Evolutionary conservation across 352 stramenopile species (phyloP), one percentile per base, ranked within the genome.

Genomic region (Sclerospora graminicola): DNA sequence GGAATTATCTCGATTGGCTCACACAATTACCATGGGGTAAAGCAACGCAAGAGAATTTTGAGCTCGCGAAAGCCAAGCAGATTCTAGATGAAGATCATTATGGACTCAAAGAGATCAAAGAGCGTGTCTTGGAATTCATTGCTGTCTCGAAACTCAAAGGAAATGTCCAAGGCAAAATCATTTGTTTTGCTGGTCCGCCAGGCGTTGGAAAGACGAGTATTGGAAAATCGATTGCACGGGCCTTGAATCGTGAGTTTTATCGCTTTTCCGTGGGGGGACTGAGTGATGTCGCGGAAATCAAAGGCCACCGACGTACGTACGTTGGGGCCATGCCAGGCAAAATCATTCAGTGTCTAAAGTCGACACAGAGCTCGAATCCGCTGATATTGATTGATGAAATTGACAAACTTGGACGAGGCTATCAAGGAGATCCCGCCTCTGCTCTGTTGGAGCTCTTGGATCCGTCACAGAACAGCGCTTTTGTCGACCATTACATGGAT

Each of bases 321-420:
- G 81, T 94, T 56, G 80, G 82, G 21, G 82, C 82, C 1, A 86
- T 94, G 82, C 77, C 82, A 13, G 80, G 82, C 0, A 85, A 70
- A 33, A 85, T 94, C n/a, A 41, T 94, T 16, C 81, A 84, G 31
- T 72, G 78, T 0, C 60, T 94, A 16, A 70, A 75, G 4, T 76
- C 84, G 32, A 75, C 78, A 14, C 70, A 84, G 46, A 84, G 63
- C 13, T 69, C 69, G 42, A 90, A 92, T 42, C 79, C 80, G 0
- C 76, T 94, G 26, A 41, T 93, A 5, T 47, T 93, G 23, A 51
- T 93, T 20, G 82, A 93, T 44, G 95, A 98, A 43, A 74, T 90
- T 18, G 78, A 90, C 59, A 90, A 90, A 51, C 57, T 90, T 32
- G 71, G 73, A 29, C 84, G 84, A 32, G 74, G 84, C 29, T 82